A percentile compares a stretch with the other conserved stretches of the same genome.
Conservation (phyloP, 768 basidiomycete species). For the Leccinellum albellum region DNA sequence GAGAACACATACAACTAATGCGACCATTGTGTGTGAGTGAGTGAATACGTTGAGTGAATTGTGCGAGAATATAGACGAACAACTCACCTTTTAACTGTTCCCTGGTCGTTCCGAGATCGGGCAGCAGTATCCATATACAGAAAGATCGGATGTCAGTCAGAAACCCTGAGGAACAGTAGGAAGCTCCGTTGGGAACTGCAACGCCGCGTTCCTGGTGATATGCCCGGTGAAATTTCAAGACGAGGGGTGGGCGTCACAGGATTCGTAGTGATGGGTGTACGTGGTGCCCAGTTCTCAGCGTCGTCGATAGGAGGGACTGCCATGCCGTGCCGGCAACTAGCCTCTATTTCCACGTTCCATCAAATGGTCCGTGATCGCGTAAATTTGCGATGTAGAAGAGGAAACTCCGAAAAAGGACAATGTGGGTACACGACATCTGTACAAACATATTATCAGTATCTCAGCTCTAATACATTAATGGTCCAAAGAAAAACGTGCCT, state of each 20-base stretch:
- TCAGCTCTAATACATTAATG: not conserved
- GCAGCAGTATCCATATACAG: not conserved
- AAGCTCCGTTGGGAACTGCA: not conserved
- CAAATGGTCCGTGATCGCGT: not conserved
- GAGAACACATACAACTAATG: not conserved
- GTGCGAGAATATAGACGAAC: not conserved
- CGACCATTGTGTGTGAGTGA: not conserved
- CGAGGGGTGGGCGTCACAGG: not conserved
- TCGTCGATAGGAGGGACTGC: not conserved
- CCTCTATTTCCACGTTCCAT: not conserved
- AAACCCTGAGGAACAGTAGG: not conserved
- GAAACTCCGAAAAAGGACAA: not conserved
- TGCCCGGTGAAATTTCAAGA: not conserved
- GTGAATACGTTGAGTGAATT: not conserved
- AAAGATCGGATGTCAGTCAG: not conserved
- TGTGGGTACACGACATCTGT: not conserved
- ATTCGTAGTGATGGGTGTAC: not conserved
- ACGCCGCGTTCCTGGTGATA: not conserved
- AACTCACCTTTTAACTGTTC: not conserved
- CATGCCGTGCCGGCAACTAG: not conserved
- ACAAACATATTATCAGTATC: not conserved
- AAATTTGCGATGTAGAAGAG: not conserved
- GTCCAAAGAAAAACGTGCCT: not conserved
- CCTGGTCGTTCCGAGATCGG: not conserved
- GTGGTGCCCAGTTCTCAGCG: not conserved